Conservation (phyloP, 768 basidiomycete genomes). For the Boletus vinaceobasis region DNA sequence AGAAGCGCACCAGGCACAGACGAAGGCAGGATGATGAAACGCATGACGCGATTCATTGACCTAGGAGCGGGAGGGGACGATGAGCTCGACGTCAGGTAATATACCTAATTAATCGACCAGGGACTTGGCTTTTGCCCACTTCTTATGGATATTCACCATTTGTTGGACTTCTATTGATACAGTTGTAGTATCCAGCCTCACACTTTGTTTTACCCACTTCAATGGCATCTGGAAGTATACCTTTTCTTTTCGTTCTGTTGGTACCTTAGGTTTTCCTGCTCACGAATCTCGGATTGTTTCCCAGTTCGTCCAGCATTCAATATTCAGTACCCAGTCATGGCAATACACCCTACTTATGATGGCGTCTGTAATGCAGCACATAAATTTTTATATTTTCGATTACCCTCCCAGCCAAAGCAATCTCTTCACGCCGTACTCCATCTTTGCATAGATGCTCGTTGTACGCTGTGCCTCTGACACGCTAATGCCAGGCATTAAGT, state of each 20-base stretch:
- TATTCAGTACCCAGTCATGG: conserved; percentile 3
- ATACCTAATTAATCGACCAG: conserved; percentile 14
- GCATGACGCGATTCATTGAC: conserved; percentile 81
- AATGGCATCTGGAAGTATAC: conserved; percentile 23
- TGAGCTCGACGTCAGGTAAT: conserved; percentile 33
- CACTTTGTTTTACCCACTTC: conserved; percentile 15
- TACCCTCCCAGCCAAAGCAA: conserved; percentile 83
- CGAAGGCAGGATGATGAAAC: conserved; percentile 60
- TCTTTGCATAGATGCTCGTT: conserved; percentile 85
- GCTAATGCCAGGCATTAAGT: conserved; percentile 37
- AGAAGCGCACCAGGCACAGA: conserved; percentile 23
- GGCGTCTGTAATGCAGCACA: conserved; percentile 10
- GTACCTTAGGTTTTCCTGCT: conserved; percentile 1
- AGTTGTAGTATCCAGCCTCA: conserved; percentile 19
- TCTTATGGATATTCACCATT: conserved; percentile 14
- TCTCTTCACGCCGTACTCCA: conserved; percentile 92
- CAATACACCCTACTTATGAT: conserved; percentile 13
- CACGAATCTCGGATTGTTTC: conserved; percentile 6
- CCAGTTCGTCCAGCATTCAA: conserved; percentile 2
- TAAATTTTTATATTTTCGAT: conserved; percentile 3
- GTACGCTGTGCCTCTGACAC: conserved; percentile 78
- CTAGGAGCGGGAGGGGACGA: conserved; percentile 37
- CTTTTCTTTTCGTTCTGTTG: conserved; percentile 19
- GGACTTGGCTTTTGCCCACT: conserved; percentile 10
- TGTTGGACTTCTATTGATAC: conserved; percentile 17